Percentiles rank a stretch among this genome's conserved stretches.
These are phyloP conservation scores for Rhizopogon vesiculosus DNA, from an alignment of 768 basidiomycete genomes.

Conservation along the genomic window DNA sequence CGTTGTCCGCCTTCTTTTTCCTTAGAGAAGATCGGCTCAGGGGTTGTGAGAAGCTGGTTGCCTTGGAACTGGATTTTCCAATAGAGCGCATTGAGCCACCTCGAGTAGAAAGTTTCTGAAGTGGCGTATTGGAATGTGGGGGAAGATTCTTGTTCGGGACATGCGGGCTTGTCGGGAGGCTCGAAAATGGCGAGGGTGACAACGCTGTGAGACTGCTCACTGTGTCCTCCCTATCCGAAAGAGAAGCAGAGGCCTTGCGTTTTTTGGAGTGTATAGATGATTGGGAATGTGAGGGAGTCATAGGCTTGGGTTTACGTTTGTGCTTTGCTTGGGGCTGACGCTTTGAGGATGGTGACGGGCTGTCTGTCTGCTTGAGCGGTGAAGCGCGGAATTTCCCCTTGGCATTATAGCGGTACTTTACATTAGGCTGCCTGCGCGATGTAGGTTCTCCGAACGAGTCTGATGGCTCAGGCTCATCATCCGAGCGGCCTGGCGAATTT, in stretches of 20 bases:
- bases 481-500: slow-evolving; percentile 20
- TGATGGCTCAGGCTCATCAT: slow-evolving; percentile 13
- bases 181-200: slow-evolving; percentile 24
- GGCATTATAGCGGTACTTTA: slow-evolving; percentile 29
- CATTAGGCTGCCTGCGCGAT: slow-evolving; percentile 15
- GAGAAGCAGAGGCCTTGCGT: slow-evolving; percentile 18
- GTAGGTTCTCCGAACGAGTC: slow-evolving; percentile 22
- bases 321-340: slow-evolving; percentile 6
- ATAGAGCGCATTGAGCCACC: slow-evolving; percentile 10
- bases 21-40: slow-evolving; percentile 10
- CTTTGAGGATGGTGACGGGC: slow-evolving; percentile 21
- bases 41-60: slow-evolving; percentile 14
- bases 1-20: slow-evolving; percentile 14
- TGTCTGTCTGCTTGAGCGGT: slow-evolving; percentile 21
- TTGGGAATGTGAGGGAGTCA: slow-evolving; percentile 5
- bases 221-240: slow-evolving; percentile 8
- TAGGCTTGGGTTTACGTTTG: slow-evolving; percentile 3
- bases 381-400: slow-evolving; percentile 29
- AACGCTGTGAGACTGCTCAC: slow-evolving; percentile 6
- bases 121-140: slow-evolving; percentile 7
- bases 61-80: slow-evolving; percentile 4
- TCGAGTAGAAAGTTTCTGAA: slow-evolving; percentile 5
- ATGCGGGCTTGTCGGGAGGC: slow-evolving; percentile 13
- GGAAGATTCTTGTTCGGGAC: slow-evolving; percentile 12
- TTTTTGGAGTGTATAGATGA: slow-evolving; percentile 7